Evolutionary conservation across 2,329 filamentous ascomycete species (phyloP), one percentile per base, ranked within the genome.

Genomic region (Orbilia blumenaviensis): DNA sequence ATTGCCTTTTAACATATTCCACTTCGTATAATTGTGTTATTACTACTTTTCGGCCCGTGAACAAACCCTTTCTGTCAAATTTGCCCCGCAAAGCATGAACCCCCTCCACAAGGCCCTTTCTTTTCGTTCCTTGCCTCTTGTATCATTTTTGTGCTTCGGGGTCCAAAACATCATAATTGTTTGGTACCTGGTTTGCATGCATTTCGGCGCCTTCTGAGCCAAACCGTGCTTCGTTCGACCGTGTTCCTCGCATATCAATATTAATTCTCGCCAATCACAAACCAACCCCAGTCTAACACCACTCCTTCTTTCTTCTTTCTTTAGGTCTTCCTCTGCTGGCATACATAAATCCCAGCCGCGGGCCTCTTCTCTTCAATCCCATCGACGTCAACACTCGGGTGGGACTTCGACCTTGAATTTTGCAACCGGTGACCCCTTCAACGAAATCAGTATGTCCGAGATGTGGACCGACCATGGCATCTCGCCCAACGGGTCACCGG

Each of bases 351-450:
- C 71, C 36, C 71, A 67, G 25, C 63, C 42, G 48, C 32, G 71
- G 46, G 44, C 71, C 8, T 67, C 71, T 36, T 67, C 71, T 34
- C 48, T 58, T 50, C 71, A 75, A 50, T 75, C 71, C 36, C 71
- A 75, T 23, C 56, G 71, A 32, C 62, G 71, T 56, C 71, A 75
- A 23, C 54, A 68, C 44, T 75, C 71, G 34, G 71, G 71, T 63
- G 71, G 62, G 44, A 36, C 71, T 42, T 75, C 71, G 27, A 44
- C 62, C 25, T 41, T 68, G 41, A 75, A 68, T 38, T 58, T 63
- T 32, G 42, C 68, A 48, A 41, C 54, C 32, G 63, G 61, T 41
- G 71, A 75, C 54, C 62, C 69, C 12, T 75, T 75, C 71, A 67
- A 36, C 38, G 71, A 75, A 41, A 75, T 75, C 52, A 68, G 44